phyloP scores from a whole-genome alignment of 2,329 filamentous ascomycete genomes.

The Xylariales sp. region DNA sequence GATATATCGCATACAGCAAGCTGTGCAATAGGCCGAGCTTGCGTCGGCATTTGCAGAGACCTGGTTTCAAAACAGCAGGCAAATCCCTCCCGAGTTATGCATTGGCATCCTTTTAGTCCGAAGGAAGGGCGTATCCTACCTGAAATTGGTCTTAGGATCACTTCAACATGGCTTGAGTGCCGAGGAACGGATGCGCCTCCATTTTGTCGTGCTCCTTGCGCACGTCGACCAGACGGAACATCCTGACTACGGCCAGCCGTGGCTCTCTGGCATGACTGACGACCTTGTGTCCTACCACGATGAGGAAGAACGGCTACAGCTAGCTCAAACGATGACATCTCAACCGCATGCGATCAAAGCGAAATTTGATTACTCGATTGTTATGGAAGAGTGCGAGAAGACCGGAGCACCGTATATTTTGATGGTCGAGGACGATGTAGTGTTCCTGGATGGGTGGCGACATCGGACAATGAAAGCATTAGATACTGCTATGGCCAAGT shows the following conservation, averaged over 20 bases:
- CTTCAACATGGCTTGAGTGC: conserved; percentile 39
- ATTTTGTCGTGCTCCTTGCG: conserved; percentile 44
- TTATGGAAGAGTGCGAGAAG: conserved; percentile 42
- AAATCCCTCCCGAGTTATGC: conserved; percentile 37
- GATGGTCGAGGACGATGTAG: conserved; percentile 47
- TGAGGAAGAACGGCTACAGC: conserved; percentile 12
- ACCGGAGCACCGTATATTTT: conserved; percentile 41
- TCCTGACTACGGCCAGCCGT: conserved; percentile 37
- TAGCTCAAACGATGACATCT: conserved; percentile 20
- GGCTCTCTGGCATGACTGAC: conserved; percentile 43
- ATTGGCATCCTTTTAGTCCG: conserved; percentile 42
- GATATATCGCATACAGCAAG: conserved; percentile 39
- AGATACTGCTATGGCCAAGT: conserved; percentile 31
- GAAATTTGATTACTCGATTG: conserved; percentile 45
- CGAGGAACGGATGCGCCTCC: conserved; percentile 34
- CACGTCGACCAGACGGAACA: conserved; percentile 41
- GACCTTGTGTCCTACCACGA: conserved; percentile 41
- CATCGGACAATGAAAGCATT: conserved; percentile 40
- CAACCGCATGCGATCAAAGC: conserved; percentile 33
- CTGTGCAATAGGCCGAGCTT: conserved; percentile 32
- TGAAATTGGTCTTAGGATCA: conserved; percentile 42
- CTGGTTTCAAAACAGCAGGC: not conserved
- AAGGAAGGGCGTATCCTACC: conserved; percentile 41
- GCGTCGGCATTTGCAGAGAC: not conserved
- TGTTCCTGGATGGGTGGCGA: conserved; percentile 47